Conservation (phyloP, 2,329 filamentous ascomycete species). For the Cladosporium sp. region DNA sequence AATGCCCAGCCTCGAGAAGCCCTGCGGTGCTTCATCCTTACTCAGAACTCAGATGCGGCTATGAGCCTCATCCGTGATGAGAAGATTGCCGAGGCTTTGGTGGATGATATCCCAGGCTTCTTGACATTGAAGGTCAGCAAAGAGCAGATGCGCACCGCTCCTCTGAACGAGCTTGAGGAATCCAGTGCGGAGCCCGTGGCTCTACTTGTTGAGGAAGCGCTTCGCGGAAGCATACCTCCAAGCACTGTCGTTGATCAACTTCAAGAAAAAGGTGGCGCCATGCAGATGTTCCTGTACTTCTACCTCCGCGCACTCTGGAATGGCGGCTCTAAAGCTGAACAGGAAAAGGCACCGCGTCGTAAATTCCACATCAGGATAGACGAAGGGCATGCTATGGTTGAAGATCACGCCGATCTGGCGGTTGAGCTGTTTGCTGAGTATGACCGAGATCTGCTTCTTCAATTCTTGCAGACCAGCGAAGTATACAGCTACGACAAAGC, state of each 20-base stretch:
- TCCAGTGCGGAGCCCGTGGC: slow-evolving; percentile 78
- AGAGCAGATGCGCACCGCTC: slow-evolving; percentile 61
- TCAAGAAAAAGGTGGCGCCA: slow-evolving; percentile 51
- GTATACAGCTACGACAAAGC: slow-evolving; percentile 83
- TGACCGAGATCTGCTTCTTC: slow-evolving; percentile 74
- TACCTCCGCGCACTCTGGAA: slow-evolving; percentile 85
- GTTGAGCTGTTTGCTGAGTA: slow-evolving; percentile 82
- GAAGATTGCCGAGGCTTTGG: slow-evolving; percentile 82
- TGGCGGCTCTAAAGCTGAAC: slow-evolving; percentile 41
- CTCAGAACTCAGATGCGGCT: slow-evolving; percentile 86
- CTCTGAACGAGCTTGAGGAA: slow-evolving; percentile 67
- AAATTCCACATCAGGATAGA: slow-evolving; percentile 34
- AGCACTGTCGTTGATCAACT: slow-evolving; percentile 75
- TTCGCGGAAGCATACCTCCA: slow-evolving; percentile 78
- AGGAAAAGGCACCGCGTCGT: slow-evolving; percentile 23
- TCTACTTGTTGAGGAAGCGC: slow-evolving; percentile 83
- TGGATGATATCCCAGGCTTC: slow-evolving; percentile 84
- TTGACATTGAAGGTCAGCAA: slow-evolving; percentile 79
- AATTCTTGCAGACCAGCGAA: slow-evolving; percentile 74
- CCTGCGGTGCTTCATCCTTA: slow-evolving; percentile 77
- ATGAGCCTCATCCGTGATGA: slow-evolving; percentile 82
- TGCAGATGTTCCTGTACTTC: slow-evolving; percentile 79
- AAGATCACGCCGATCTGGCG: slow-evolving; percentile 80
- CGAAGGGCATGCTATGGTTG: slow-evolving; percentile 63
- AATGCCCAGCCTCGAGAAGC: slow-evolving; percentile 79